Evolutionary conservation across 1,284 basidiomycete species (phyloP), one percentile per base, ranked within the genome.

Genomic region (Irpex rosettiformis): DNA sequence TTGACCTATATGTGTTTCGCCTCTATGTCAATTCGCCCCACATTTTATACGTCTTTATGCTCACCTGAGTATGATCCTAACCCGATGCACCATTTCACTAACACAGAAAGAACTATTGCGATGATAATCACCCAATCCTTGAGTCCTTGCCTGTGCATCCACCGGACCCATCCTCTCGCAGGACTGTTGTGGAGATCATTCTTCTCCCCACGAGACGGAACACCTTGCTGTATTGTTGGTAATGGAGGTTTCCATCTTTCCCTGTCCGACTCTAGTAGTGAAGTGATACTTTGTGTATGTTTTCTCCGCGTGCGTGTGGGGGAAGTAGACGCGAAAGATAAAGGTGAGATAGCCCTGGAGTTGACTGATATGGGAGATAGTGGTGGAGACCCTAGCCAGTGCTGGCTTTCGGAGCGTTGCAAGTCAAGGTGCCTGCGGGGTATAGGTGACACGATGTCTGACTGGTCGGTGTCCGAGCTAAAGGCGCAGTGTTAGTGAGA

Each of bases 1-100:
- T 59, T 83, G 73, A 4, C 94, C 92, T 92, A 29, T 29, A 45
- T 51, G 21, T n/a, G 4, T 11, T 8, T n/a, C n/a, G n/a, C 2
- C 24, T 42, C 40, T 43, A 57, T 45, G 6, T 61, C 16, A 49
- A 43, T 29, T 27, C 28, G 61, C 18, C 49, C 27, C 43, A 54
- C 24, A 33, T 21, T 40, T 24, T 45, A 30, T 0, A 55, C 22
- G 47, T 25, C 18, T 42, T 42, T 27, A n/a, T 16, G 77, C 86
- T 61, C 67, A 90, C 93, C 92, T 53, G 91, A 93, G 73, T 93
- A 93, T 24, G 84, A 81, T n/a, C 88, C 90, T 28, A 94, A 65
- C 8, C 89, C 87, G 30, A 90, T 77, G 57, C 79, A 79, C 76
- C 85, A 85, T 70, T 88, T 91, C 58, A 91, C 71, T 67, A 83